These are phyloP conservation scores for Tubosaeta brunneosetosa DNA, from an alignment of 768 basidiomycete species.

Conservation along the genomic window DNA sequence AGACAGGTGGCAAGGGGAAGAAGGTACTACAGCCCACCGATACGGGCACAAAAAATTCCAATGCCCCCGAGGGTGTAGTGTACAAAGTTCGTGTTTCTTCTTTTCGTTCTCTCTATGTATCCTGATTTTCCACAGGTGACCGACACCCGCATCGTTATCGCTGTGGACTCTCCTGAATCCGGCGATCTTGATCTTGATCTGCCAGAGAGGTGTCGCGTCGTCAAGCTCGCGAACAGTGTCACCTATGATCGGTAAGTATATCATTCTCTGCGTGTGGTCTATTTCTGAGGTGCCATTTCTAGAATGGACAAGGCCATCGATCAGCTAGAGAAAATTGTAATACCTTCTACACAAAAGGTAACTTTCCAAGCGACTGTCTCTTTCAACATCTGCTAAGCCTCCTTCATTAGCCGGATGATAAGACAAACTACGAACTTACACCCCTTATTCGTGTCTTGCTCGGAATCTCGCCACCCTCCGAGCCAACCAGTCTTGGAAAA, in stretches of 20 bases:
- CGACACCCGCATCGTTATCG: constrained; percentile 76
- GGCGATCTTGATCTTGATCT: constrained; percentile 65
- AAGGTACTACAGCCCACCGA: constrained; percentile 28
- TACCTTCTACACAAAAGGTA: constrained; percentile 26
- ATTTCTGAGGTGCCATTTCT: constrained; percentile 1
- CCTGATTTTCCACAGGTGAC: constrained; percentile 50
- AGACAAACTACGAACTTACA: constrained; percentile 40
- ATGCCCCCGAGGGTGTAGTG: constrained; percentile 71
- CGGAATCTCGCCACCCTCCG: constrained; percentile 52
- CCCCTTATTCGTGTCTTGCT: constrained; percentile 66
- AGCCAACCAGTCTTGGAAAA: constrained; percentile 31
- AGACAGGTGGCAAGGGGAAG: constrained; percentile 45
- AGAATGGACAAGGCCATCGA: constrained; percentile 88
- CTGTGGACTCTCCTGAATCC: constrained; percentile 61
- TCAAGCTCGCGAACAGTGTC: constrained; percentile 89
- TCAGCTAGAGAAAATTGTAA: constrained; percentile 48
- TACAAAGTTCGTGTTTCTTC: constrained; percentile 55
- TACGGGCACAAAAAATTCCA: constrained; percentile 35
- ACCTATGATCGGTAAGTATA: constrained; percentile 74
- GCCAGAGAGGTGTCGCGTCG: constrained; percentile 76
- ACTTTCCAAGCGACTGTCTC: not conserved
- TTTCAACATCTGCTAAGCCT: not conserved
- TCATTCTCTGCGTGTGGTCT: not conserved
- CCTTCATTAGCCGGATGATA: constrained; percentile 35
- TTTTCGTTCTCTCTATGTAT: not conserved